Conservation (phyloP, 768 basidiomycete species). For the Leucocoprinus birnbaumii region DNA sequence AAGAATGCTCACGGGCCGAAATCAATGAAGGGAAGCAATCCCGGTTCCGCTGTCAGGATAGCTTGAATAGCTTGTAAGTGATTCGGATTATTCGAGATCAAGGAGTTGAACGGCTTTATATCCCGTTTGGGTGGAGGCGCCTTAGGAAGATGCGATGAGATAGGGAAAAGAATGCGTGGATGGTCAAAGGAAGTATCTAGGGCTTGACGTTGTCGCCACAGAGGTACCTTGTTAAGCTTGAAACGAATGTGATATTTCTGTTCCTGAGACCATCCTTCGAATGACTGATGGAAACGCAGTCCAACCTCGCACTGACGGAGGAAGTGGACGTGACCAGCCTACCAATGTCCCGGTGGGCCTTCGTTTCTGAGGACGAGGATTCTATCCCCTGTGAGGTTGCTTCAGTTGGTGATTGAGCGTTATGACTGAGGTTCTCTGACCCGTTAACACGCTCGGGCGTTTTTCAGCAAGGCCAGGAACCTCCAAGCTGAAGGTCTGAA, state of each 20-base stretch:
- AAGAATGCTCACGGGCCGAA: constrained; percentile 58
- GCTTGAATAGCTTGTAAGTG: constrained; percentile 48
- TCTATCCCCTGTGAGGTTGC: constrained; percentile 38
- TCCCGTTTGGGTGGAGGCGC: not conserved
- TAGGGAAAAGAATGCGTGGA: constrained; percentile 51
- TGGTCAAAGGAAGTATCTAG: constrained; percentile 41
- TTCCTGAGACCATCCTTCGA: constrained; percentile 30
- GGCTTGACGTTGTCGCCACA: constrained; percentile 62
- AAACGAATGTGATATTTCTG: constrained; percentile 51
- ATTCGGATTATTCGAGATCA: constrained; percentile 41
- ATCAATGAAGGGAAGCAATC: constrained; percentile 54
- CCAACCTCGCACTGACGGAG: constrained; percentile 48
- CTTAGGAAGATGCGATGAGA: not conserved
- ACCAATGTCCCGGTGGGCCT: constrained; percentile 43
- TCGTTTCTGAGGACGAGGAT: constrained; percentile 48
- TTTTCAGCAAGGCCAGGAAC: constrained; percentile 56
- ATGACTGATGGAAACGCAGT: constrained; percentile 46
- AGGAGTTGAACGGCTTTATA: constrained; percentile 33
- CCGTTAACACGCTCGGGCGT: constrained; percentile 53
- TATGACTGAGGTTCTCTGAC: constrained; percentile 23
- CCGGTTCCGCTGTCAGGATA: constrained; percentile 40
- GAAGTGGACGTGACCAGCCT: constrained; percentile 54
- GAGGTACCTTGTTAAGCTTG: constrained; percentile 51
- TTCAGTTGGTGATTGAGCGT: not conserved
- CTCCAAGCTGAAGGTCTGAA: constrained; percentile 16